Evolutionary conservation across 345 rosid genomes (phyloP), one percentile per base, ranked within the genome.

Genomic region (Rhizophora apiculata): DNA sequence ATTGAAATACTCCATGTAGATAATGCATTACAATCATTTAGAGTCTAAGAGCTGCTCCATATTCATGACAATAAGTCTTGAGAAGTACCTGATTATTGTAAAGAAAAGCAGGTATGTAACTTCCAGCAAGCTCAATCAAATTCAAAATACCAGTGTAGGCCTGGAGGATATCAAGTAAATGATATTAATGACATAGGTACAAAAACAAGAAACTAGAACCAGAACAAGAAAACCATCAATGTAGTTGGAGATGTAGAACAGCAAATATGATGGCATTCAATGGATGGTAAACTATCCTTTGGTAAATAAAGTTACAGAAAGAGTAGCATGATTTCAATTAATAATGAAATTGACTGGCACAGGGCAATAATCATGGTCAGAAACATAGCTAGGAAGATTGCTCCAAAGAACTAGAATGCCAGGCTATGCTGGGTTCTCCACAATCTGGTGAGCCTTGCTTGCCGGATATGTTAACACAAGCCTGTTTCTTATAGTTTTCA

Each of bases 121-220:
- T 67, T 24, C 86, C 87, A 16, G 82, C 48, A 71, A 64, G 83
- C 82, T 95, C 97, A 2, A 92, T 84, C 77, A 80, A 67, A 81
- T 95, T 95, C 86, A 95, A 78, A 70, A 82, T 1, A 62, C 96
- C 89, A 1, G 99, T 92, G 81, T 84, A 95, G 20, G 85, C 96
- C 98, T 94, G 89, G 82, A 84, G 72, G 39, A 78, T 65, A 82
- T 69, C 58, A 70, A 65, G 32, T 31, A 64, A 58, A 36, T 11
- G 7, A 74, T 36, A 68, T 62, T 39, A 60, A n/a, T 19, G 7
- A 39, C 4, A 32, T 69, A 21, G 61, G 7, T 13, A 62, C 27
- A 75, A 48, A 68, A 21, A 58, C 54, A 39, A 62, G 54, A 59
- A 43, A 24, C 61, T 22, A 13, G 32, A 62, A 8, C 6, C 6